Evolutionary conservation across 2,329 filamentous ascomycete genomes (phyloP), one percentile per base, ranked within the genome.

Genomic region (Diplodia seriata): DNA sequence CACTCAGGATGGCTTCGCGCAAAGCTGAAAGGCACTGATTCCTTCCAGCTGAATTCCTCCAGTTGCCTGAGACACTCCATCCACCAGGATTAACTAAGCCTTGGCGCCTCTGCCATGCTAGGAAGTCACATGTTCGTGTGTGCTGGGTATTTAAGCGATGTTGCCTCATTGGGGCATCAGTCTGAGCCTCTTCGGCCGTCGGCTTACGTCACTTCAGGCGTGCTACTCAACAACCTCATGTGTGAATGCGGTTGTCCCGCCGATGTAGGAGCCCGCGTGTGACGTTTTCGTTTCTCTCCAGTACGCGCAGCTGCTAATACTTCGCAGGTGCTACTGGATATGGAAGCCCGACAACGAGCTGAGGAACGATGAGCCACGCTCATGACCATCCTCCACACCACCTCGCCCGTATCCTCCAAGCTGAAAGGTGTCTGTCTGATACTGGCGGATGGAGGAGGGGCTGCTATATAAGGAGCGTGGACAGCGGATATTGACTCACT

Each of bases 181-280:
- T n/a, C 18, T 47, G 11, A 20, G 8, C 43, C 18, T 20, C 9
- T n/a, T 20, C 9, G 43, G 18, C 7, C 3, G 43, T 20, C 5
- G 43, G 43, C 43, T 47, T 47, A 47, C 43, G 43, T 47, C 43
- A 47, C 43, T 47, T 47, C n/a, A 47, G 43, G 43, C n/a, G 43
- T n/a, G 43, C 43, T 47, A 11, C n/a, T 4, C 43, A 47, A 47
- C 43, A n/a, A 11, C 43, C 8, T 47, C 18, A 47, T n/a, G n/a
- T 9, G n/a, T 47, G 9, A 11, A 47, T 47, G 4, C 20, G 43
- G 43, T n/a, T 20, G 3, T n/a, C 11, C 9, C 18, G 11, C 43
- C 18, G 43, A 20, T 9, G 43, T 20, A 47, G 43, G 43, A 47
- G 11, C 43, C 18, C n/a, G 43, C 43, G 7, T 47, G 43, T 47